These are phyloP conservation scores for Elongisporangium prolatum DNA, from an alignment of 352 stramenopile genomes.

Conservation along the genomic window DNA sequence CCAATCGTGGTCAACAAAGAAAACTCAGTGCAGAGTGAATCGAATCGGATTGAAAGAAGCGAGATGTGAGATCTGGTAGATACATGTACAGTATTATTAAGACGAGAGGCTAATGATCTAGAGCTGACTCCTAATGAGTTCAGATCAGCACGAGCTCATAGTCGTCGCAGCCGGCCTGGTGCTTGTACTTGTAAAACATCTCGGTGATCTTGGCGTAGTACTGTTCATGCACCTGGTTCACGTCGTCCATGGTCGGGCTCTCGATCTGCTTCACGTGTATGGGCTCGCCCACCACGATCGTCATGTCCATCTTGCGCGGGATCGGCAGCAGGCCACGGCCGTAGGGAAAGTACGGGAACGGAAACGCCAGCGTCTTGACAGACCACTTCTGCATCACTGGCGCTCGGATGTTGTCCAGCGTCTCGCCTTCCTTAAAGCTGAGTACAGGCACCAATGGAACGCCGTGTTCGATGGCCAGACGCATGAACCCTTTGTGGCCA, in stretches of 20 bases:
- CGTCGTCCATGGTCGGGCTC: constrained; percentile 41
- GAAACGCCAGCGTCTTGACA: constrained; percentile 71
- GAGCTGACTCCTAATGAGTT: constrained; percentile 2
- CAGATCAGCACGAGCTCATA: constrained; percentile 70
- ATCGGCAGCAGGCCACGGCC: constrained; percentile 62
- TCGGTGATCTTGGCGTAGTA: constrained; percentile 54
- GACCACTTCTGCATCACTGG: constrained; percentile 74
- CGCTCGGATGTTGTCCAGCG: constrained; percentile 79
- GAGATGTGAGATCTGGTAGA: too few relatives aligned
- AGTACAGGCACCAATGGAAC: constrained; percentile 67
- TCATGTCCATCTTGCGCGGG: constrained; percentile 53
- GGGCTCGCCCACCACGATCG: constrained; percentile 59
- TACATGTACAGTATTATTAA: not conserved
- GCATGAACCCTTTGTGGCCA: constrained; percentile 76
- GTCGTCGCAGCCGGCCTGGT: constrained; percentile 63
- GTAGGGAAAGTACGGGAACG: constrained; percentile 78
- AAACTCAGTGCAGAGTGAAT: too few relatives aligned
- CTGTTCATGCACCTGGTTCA: constrained; percentile 54
- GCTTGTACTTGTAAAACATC: constrained; percentile 74
- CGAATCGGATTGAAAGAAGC: too few relatives aligned
- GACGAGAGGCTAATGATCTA: not conserved
- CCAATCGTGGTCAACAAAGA: too few relatives aligned
- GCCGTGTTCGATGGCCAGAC: constrained; percentile 72
- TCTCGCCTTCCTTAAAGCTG: constrained; percentile 79
- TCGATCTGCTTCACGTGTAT: constrained; percentile 43